Evolutionary conservation across 257 asterid species (phyloP), one percentile per base, ranked within the genome.

Genomic region (Fraxinus pennsylvanica): DNA sequence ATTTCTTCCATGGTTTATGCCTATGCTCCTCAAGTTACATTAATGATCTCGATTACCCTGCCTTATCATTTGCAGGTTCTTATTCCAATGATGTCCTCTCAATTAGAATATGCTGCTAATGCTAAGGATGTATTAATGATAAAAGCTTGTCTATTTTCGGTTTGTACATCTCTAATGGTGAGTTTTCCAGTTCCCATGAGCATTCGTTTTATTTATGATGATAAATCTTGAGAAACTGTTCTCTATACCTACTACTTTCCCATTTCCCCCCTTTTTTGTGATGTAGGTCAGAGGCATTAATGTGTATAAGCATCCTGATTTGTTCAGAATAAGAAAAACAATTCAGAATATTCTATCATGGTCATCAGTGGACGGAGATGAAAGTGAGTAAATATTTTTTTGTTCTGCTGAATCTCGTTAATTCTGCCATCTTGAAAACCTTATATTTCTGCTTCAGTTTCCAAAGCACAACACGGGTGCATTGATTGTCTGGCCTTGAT

Each of bases 401-500:
- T 78, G 1, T 10, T 74, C 75, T 74, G 35, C 78, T 76, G 66
- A 30, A n/a, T 68, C 47, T 43, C 21, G 68, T 71, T 66, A 52
- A 35, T 78, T 87, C 75, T 81, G 25, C 74, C 30, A 9, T 30
- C 76, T 72, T 45, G 74, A 36, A 1, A 32, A 21, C 78, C 45
- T 54, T 65, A 33, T 10, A 54, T 41, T 19, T 74, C 66, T 80
- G 32, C 76, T 71, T 36, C 91, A 92, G 97, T 89, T 85, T 84
- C 92, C 33, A 94, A 94, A 89, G 96, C 92, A 30, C 97, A 94
- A 80, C 98, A 91, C 78, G 98, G 97, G 79, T 92, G 98, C 94
- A 94, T 92, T 45, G 98, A 94, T 85, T 92, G 92, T 87, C 78
- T 94, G 84, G 97, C 97, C 45, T 86, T 92, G 87, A 87, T 92